Base-by-base conservation (phyloP, 2,329 filamentous ascomycete species). In the Talaromyces sp. region DNA sequence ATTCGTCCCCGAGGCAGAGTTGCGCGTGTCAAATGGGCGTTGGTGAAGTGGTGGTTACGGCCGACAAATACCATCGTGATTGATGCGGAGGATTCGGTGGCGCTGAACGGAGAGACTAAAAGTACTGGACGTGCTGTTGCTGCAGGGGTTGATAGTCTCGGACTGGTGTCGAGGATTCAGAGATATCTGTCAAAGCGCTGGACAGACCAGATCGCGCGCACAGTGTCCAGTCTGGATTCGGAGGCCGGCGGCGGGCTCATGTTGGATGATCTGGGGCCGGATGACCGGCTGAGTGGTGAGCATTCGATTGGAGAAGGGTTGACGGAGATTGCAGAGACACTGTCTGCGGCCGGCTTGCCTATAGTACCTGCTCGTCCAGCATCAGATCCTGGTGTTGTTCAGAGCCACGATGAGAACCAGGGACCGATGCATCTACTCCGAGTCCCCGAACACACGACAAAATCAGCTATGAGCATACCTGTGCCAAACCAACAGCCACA, bases 41-140 rank as follows among this genome's bases (percentile, higher is more conserved):
- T 83, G 1, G 69, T 83, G 7, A 74, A 70, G 4, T 65, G 64
- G 3, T 83, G 81, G 80, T 80, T 80, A 63, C 67, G 70, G 31
- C 71, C 71, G 0, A 74, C 75, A 26, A 76, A 70, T 57, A 79
- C 77, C 2, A 77, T 75, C 52, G 65, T 64, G 19, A 69, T 70
- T 10, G 54, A 52, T 24, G 8, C 41, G 21, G 29, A 55, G 11
- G 70, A 66, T 52, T 21, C 48, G 65, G 66, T 64, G n/a, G 31
- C 12, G 7, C 65, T 59, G 27, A 68, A 72, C 12, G 43, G 43
- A 19, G 21, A 10, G 12, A 26, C 7, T 14, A 6, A 11, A 0
- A 6, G 24, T 7, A 26, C 7, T 14, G 12, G n/a, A 0, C 14
- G 24, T 7, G 12, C 19, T 4, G 21, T 9, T 0, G 72, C 68